These are phyloP conservation scores for Phytophthora crassamura DNA, from an alignment of 352 stramenopile species.

Conservation along the genomic window DNA sequence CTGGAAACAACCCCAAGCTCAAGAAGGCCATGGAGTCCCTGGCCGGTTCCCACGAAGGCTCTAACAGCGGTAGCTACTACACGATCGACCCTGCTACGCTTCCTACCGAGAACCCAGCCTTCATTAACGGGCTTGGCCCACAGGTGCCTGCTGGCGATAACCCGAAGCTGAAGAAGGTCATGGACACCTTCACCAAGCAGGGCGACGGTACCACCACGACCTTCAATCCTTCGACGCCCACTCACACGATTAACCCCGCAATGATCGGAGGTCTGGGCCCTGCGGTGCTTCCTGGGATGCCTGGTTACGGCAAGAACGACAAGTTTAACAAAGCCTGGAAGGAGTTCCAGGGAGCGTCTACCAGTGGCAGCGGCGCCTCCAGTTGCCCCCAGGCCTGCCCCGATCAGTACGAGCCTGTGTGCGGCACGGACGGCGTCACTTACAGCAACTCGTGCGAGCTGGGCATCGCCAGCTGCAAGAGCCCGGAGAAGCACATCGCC, in stretches of 20 bases:
- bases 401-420: conserved; percentile 39
- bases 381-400: conserved; percentile 38
- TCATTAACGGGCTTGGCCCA: background rate
- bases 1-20: conserved; percentile 20
- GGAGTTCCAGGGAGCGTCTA: conserved; percentile 13
- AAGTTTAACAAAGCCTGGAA: conserved; percentile 29
- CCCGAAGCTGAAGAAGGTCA: no score
- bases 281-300: conserved; percentile 20
- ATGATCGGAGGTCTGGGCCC: conserved; percentile 7
- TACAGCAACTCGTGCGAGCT: conserved; percentile 48
- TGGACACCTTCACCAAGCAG: no score
- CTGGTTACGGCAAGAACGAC: conserved; percentile 20
- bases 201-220: no score
- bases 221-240: background rate
- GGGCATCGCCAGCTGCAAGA: conserved; percentile 40
- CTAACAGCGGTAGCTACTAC: conserved; percentile 6
- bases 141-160: background rate
- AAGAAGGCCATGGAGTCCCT: conserved; percentile 28
- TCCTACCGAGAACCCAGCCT: conserved; percentile 1
- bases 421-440: conserved; percentile 38
- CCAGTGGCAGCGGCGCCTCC: conserved; percentile 3
- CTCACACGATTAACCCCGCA: conserved; percentile 1
- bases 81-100: conserved; percentile 2
- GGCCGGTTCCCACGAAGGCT: background rate
- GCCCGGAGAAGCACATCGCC: conserved; percentile 35